These are phyloP conservation scores for Trichoderma sp. DNA, from an alignment of 2,329 filamentous ascomycete genomes.

Conservation along the genomic window DNA sequence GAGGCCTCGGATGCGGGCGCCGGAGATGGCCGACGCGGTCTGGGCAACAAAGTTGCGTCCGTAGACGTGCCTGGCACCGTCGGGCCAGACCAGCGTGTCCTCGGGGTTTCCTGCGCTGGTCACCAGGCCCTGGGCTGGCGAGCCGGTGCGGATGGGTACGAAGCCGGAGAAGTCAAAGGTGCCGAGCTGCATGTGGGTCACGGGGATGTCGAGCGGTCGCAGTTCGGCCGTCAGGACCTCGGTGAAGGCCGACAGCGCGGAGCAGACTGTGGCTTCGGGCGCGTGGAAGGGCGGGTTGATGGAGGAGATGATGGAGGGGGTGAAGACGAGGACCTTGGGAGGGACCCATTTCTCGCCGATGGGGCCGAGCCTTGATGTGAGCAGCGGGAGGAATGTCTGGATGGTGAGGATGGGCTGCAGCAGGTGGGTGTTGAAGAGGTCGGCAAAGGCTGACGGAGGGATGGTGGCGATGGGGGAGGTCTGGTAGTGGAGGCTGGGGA, in stretches of 20 bases:
- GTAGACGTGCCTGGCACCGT: constrained; percentile 58
- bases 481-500: constrained; percentile 77
- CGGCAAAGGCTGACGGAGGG: constrained; percentile 77
- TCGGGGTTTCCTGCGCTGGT: constrained; percentile 41
- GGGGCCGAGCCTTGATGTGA: constrained; percentile 59
- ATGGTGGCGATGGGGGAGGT: constrained; percentile 83
- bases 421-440: constrained; percentile 88
- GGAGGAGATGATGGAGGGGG: constrained; percentile 75
- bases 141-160: constrained; percentile 42
- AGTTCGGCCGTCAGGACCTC: constrained; percentile 78
- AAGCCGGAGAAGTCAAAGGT: constrained; percentile 80
- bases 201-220: constrained; percentile 68
- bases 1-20: constrained; percentile 55
- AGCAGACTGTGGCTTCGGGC: constrained; percentile 80
- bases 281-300: constrained; percentile 78
- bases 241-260: constrained; percentile 82
- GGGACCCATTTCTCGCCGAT: constrained; percentile 50
- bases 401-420: constrained; percentile 84
- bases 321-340: constrained; percentile 72
- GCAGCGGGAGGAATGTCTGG: constrained; percentile 81
- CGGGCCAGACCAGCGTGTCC: constrained; percentile 60
- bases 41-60: constrained; percentile 59
- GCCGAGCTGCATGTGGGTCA: constrained; percentile 86
- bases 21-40: constrained; percentile 52
- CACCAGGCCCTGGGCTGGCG: constrained; percentile 37